Conservation (phyloP, 1,139 yeast genomes). For the Yamadazyma siamensis region DNA sequence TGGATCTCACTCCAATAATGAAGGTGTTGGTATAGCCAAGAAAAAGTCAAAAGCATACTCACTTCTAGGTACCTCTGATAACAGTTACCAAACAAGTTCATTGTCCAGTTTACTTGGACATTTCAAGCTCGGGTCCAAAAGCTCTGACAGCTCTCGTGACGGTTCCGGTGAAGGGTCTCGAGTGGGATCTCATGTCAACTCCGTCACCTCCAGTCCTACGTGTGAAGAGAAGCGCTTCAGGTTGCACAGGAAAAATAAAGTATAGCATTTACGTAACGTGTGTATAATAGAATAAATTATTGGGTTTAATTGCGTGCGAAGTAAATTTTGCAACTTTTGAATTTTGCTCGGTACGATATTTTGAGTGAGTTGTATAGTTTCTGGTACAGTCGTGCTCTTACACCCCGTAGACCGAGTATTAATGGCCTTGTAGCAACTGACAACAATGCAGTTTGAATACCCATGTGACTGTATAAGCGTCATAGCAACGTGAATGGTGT, state of each 20-base stretch:
- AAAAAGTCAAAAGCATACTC: conserved; percentile 7
- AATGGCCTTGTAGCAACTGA: too few species aligned
- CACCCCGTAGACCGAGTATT: too few species aligned
- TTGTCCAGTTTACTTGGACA: conserved; percentile 11
- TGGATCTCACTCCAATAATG: conserved; percentile 6
- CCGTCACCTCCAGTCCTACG: conserved; percentile 8
- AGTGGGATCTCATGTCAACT: conserved; percentile 3
- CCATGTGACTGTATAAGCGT: too few species aligned
- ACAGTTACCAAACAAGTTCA: conserved; percentile 2
- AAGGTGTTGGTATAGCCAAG: conserved; percentile 1
- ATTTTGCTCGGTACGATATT: too few species aligned
- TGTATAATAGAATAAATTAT: conserved; percentile 6
- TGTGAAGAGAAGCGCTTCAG: conserved; percentile 6
- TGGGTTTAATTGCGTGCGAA: too few species aligned
- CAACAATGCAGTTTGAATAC: too few species aligned
- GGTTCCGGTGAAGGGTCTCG: conserved; percentile 2
- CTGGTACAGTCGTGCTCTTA: too few species aligned
- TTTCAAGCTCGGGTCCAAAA: conserved; percentile 9
- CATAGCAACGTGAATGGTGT: too few species aligned
- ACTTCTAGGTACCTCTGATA: conserved; percentile 2
- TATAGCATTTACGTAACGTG: conserved; percentile 1
- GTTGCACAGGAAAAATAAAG: conserved; percentile 2
- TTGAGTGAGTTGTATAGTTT: too few species aligned
- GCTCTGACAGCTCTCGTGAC: conserved; percentile 2
- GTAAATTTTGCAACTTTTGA: too few species aligned